Conservation (phyloP, 2,329 filamentous ascomycete genomes). For the Aspergillus alliaceus region DNA sequence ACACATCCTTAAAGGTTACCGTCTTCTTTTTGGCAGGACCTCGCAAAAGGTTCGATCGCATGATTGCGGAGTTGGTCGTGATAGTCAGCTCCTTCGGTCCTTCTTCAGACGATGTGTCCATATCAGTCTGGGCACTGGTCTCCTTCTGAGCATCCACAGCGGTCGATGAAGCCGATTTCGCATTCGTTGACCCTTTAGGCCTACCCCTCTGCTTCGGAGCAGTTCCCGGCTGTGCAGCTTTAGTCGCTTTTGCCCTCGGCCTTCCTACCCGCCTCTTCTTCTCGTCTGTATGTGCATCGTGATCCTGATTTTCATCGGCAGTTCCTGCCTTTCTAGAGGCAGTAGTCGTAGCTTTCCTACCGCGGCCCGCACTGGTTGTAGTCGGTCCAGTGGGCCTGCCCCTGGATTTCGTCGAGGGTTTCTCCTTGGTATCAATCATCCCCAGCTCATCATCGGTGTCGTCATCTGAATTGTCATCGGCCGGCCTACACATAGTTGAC, state of each 20-base stretch:
- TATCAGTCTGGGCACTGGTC: constrained; percentile 2
- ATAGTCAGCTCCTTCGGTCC: constrained; percentile 26
- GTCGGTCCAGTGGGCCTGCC: constrained; percentile 11
- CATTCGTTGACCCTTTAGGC: constrained; percentile 24
- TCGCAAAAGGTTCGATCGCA: constrained; percentile 31
- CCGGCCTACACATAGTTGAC: constrained; percentile 1
- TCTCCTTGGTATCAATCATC: constrained; percentile 12
- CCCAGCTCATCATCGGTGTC: constrained; percentile 29
- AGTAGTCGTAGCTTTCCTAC: constrained; percentile 9
- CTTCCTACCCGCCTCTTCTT: constrained; percentile 24
- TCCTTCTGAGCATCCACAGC: constrained; percentile 12
- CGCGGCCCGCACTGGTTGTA: constrained; percentile 6
- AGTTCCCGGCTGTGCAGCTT: constrained; percentile 10
- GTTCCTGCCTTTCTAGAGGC: constrained; percentile 6
- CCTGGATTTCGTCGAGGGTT: constrained; percentile 9
- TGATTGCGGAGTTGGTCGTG: constrained; percentile 28
- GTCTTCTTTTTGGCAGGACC: constrained; percentile 43
- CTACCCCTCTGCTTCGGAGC: constrained; percentile 30
- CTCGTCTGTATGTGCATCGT: constrained; percentile 23
- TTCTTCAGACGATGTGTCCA: constrained; percentile 10
- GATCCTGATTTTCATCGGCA: constrained; percentile 24
- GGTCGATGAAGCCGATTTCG: constrained; percentile 13
- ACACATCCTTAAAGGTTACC: constrained; percentile 48
- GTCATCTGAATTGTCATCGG: constrained; percentile 19
- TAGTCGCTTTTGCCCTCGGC: constrained; percentile 13